Base-by-base conservation (phyloP, 495 filamentous ascomycete genomes). In the Aspergillus cristatus region DNA sequence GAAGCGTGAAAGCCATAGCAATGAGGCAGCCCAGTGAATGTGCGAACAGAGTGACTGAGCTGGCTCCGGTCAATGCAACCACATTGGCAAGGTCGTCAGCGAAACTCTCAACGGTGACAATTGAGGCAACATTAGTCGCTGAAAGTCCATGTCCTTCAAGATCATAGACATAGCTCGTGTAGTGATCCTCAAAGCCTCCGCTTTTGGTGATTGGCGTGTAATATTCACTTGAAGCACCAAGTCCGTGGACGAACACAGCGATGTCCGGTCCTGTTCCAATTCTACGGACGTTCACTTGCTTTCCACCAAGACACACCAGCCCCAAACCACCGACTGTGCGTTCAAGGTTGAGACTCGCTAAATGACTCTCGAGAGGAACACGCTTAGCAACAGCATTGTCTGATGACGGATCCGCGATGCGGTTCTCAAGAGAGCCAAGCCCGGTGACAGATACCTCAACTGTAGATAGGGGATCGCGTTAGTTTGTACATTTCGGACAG, bases 71-170 rank as follows among this genome's bases (percentile, higher is more conserved):
- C 3, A 6, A 30, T n/a, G n/a, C 15, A 41, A 51, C 34, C 10
- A 77, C 30, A 6, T 52, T 50, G 8, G 53, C 34, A 13, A 75
- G 54, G 40, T 75, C 70, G 1, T 48, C 35, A 0, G 60, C 61
- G 40, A 68, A 66, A 32, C 63, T 68, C 6, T 60, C 29, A 18
- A 74, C 54, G 34, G 45, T 58, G 24, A 65, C 37, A 10, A 48
- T 41, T 38, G 55, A 60, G 28, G 57, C 42, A 16, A 70, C 55
- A 18, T 58, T 51, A 2, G 73, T 63, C 8, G 72, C 57, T 26
- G 64, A 65, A 12, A 68, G 47, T 1, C 72, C 74, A 43, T 74
- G 74, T 6, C 74, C 73, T 47, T 77, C 73, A 2, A 77, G 57
- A 43, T 77, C 73, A 33, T 54, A 68, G 14, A 66, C 50, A 39